These are phyloP conservation scores for Clonostachys chloroleuca DNA, from an alignment of 2,329 filamentous ascomycete species.

Conservation along the genomic window DNA sequence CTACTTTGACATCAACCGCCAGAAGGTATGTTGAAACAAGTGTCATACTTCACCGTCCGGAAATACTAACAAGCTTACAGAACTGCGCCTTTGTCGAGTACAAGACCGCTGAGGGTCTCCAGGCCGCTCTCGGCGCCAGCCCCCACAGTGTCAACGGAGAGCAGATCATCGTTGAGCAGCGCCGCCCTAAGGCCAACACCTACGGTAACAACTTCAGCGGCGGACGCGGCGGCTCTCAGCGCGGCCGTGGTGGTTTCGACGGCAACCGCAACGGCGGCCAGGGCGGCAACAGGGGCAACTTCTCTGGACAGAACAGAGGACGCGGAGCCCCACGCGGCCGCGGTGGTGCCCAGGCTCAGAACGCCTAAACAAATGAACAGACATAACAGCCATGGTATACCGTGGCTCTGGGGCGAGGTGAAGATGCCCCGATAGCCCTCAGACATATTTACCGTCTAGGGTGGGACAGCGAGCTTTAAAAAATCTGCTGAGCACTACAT, in stretches of 20 bases:
- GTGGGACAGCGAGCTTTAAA: too few relatives aligned
- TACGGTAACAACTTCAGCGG: constrained; percentile 67
- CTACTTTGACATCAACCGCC: constrained; percentile 74
- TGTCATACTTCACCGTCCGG: too few relatives aligned
- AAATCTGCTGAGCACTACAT: too few relatives aligned
- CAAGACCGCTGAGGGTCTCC: constrained; percentile 73
- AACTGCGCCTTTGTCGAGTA: constrained; percentile 98
- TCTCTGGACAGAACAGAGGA: constrained; percentile 60
- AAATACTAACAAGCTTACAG: constrained; percentile 35
- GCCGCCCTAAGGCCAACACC: constrained; percentile 69
- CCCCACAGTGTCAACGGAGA: constrained; percentile 82
- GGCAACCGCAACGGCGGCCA: constrained; percentile 56
- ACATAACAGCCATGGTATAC: too few relatives aligned
- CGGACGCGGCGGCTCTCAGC: constrained; percentile 55
- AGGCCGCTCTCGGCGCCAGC: constrained; percentile 78
- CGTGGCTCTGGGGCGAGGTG: too few relatives aligned
- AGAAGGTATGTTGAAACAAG: constrained; percentile 60
- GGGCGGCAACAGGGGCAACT: constrained; percentile 60
- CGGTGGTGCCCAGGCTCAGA: constrained; percentile 51
- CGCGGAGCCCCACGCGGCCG: constrained; percentile 65
- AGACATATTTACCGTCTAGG: too few relatives aligned
- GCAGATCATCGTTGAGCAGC: constrained; percentile 82
- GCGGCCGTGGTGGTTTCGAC: constrained; percentile 63
- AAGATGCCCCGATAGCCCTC: too few relatives aligned
- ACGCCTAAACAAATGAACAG: constrained; percentile 29